A percentile compares a stretch with the other conserved stretches of the same genome.
phyloP scores from a whole-genome alignment of 2,329 filamentous ascomycete species.

The Pleurostoma richardsiae region DNA sequence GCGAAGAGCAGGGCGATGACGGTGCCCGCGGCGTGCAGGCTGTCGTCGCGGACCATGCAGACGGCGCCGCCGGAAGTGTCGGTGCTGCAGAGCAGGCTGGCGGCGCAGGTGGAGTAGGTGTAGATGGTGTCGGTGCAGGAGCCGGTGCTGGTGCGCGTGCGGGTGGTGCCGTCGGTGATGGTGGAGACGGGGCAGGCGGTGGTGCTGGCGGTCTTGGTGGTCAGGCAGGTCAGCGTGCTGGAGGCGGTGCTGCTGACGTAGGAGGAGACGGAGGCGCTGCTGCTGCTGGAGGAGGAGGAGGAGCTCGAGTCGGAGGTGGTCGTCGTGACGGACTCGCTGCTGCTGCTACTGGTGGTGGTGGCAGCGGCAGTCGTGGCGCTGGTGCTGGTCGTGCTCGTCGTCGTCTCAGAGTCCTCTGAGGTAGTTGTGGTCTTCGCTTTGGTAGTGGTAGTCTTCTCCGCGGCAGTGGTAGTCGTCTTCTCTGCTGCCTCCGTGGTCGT shows the following conservation, averaged over 20 bases:
- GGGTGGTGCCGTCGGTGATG: slow-evolving; percentile 13
- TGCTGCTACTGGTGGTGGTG: not conserved
- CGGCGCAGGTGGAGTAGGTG: slow-evolving; percentile 31
- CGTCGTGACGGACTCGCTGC: slow-evolving; percentile 1
- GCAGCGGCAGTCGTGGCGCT: not conserved
- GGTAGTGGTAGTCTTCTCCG: not conserved
- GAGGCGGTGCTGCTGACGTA: slow-evolving; percentile 13
- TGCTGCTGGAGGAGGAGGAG: not conserved
- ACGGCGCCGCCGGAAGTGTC: slow-evolving; percentile 29
- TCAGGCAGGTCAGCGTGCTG: slow-evolving; percentile 27
- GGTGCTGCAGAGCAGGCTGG: slow-evolving; percentile 38
- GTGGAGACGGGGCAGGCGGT: slow-evolving; percentile 33
- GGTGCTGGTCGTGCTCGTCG: not conserved
- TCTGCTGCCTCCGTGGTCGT: slow-evolving; percentile 1
- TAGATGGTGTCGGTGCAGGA: slow-evolving; percentile 32
- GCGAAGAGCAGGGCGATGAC: slow-evolving; percentile 44
- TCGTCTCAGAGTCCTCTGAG: not conserved
- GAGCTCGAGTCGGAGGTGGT: not conserved
- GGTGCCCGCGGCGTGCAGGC: slow-evolving; percentile 36
- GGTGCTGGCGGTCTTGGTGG: slow-evolving; percentile 25
- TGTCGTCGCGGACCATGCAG: slow-evolving; percentile 36
- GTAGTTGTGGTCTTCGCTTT: too few species aligned
- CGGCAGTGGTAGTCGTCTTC: not conserved
- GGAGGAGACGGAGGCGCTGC: slow-evolving; percentile 5
- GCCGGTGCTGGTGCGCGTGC: slow-evolving; percentile 17